Conservation (phyloP, 345 rosid species). For the Euphorbia tirucalli region DNA sequence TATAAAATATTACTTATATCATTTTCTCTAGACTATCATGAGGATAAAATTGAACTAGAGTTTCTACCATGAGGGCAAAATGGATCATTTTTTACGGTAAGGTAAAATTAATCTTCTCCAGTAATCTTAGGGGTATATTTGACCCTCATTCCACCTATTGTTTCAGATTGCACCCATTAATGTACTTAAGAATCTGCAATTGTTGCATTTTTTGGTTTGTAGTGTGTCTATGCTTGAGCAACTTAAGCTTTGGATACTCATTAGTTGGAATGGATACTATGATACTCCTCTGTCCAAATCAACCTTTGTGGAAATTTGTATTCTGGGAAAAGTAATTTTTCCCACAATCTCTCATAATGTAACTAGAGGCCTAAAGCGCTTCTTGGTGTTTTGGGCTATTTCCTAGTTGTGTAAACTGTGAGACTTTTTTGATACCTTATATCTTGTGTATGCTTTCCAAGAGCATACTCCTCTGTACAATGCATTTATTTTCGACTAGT, state of each 20-base stretch:
- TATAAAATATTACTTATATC: neutral
- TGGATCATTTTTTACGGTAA: too few species aligned
- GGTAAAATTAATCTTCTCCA: too few species aligned
- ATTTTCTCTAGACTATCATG: neutral
- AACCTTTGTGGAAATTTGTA: neutral
- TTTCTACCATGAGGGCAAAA: too few species aligned
- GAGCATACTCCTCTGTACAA: neutral
- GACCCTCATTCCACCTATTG: neutral
- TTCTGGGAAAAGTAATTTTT: neutral
- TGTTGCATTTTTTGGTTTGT: neutral
- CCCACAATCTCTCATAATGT: neutral
- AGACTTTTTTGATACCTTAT: neutral
- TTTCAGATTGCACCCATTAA: neutral
- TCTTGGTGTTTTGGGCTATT: neutral
- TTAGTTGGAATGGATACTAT: neutral
- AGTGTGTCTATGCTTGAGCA: neutral
- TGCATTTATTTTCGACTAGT: neutral
- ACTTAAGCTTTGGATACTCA: neutral
- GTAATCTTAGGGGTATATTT: too few species aligned
- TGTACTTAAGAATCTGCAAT: neutral
- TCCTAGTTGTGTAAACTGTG: neutral
- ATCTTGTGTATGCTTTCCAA: neutral
- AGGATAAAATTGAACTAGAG: too few species aligned
- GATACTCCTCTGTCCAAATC: neutral
- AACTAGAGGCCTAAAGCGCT: neutral